Base-by-base conservation (phyloP, 495 filamentous ascomycete genomes). In the Cetradonia linearis region DNA sequence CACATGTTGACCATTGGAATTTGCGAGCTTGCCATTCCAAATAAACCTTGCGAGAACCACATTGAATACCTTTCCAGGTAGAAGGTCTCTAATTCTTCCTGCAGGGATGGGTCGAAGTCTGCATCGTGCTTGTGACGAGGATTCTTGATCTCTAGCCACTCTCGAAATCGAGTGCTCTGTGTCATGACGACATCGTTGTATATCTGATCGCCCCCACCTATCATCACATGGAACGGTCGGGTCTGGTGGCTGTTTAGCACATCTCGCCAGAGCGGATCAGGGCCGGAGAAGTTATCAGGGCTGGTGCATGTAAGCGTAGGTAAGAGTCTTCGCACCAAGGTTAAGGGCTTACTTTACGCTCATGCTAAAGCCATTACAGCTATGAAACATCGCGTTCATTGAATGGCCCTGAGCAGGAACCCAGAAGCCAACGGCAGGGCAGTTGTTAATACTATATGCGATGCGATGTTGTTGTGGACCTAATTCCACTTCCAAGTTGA, bases 341-440 rank as follows among this genome's bases (percentile, higher is more conserved):
- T 7, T 13, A 14, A 11, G 7, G 53, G 62, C 65, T 67, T 59
- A 72, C 59, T 96, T 82, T 55, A 88, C 88, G 64, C 80, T 86
- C 57, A 87, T 69, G 64, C 87, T 89, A 74, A 98, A 97, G 44
- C 94, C 93, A 71, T 98, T 98, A 77, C 94, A 95, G 69, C 85
- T 92, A 76, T 97, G 81, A 73, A 95, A 97, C 90, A 96, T 95
- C 66, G 95, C 88, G 73, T 97, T 95, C 94, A 98, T 97, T 9
- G 86, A 80, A 72, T 96, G 81, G 27, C 84, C 87, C 55, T 76
- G 78, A 55, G 86, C 88, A 11, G 93, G 93, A 1, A 98, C 89
- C 93, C 93, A 98, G 72, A 98, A 98, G 11, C 84, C 87, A 30
- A 91, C 81, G 16, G 90, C 84, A 8, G 92, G 91, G 5, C 91